A percentile compares a stretch with the other conserved stretches of the same genome.
phyloP scores from a whole-genome alignment of 148 eudicot species.

The Oxyria digyna region DNA sequence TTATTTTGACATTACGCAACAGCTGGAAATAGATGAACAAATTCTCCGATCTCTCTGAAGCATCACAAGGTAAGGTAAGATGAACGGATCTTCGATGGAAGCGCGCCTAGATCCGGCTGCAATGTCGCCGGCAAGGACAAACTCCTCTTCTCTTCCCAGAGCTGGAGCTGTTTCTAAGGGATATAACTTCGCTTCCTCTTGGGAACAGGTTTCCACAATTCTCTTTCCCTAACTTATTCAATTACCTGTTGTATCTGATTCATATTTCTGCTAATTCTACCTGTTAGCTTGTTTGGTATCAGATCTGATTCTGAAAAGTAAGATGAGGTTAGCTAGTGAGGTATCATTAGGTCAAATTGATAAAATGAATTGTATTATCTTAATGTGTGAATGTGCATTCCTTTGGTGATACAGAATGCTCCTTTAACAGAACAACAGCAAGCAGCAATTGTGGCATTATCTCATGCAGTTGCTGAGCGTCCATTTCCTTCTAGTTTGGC shows the following conservation, averaged over 20 bases:
- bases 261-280: background rate
- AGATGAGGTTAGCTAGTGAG: background rate
- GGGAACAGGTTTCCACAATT: slow-evolving; percentile 69
- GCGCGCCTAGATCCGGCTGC: too few relatives aligned
- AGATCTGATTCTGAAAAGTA: slow-evolving; percentile 1
- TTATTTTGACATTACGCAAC: too few relatives aligned
- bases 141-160: slow-evolving; percentile 31
- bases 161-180: slow-evolving; percentile 77
- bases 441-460: slow-evolving; percentile 74
- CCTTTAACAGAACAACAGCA: slow-evolving; percentile 92
- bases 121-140: slow-evolving; percentile 22
- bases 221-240: background rate
- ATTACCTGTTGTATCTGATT: background rate
- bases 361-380: background rate
- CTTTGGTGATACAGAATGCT: slow-evolving; percentile 44
- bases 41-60: too few relatives aligned
- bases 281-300: background rate
- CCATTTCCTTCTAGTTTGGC: slow-evolving; percentile 83
- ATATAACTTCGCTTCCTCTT: slow-evolving; percentile 77
- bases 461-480: slow-evolving; percentile 88
- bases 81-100: too few relatives aligned
- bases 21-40: too few relatives aligned
- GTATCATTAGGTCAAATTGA: background rate
- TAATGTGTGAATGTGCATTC: background rate
- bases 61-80: too few relatives aligned